Evolutionary conservation across 352 stramenopile genomes (phyloP), one percentile per base, ranked within the genome.

Genomic region (Phytophthora meadii): DNA sequence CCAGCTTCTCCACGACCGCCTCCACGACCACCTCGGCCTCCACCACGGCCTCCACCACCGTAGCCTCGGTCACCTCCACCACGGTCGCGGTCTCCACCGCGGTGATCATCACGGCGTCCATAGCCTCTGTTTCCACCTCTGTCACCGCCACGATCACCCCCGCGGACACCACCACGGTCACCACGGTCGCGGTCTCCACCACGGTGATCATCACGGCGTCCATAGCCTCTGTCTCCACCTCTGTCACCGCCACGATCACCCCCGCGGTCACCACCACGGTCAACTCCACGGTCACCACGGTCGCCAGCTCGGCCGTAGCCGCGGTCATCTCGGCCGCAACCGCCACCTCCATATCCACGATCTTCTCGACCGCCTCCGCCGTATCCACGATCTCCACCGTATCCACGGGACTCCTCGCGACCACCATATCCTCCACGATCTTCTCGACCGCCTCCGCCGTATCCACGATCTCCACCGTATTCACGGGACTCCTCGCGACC

Each of bases 1-100:
- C 65, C 82, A 46, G 72, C 72, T 55, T 71, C 70, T n/a, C 66
- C 60, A 27, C 66, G 68, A 12, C 73, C 62, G 8, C 79, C 76
- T 15, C 74, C 61, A 12, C 70, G 60, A 24, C 66, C 55, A 27
- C 77, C 64, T 34, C 76, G 64, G 24, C 76, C 66, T 44, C 75
- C 60, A 45, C 65, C 65, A 45, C 67, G 61, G 27, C 66, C 77
- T 7, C 69, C 61, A 4, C 74, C 68, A 25, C 27, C 27, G 1
- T 30, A 30, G 27, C 27, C 27, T 30, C 72, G 57, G 12, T 68
- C 62, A 39, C 66, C 59, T 44, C 77, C 62, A 24, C 65, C 50
- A 25, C 69, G 68, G 12, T 73, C 58, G 17, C 61, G 45, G 15
- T 73, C 68, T 30, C 72, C 70, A n/a, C 66, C 60, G 27, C 66